These are phyloP conservation scores for Arabidopsis arenosa DNA, from an alignment of 345 rosid genomes.

Conservation along the genomic window DNA sequence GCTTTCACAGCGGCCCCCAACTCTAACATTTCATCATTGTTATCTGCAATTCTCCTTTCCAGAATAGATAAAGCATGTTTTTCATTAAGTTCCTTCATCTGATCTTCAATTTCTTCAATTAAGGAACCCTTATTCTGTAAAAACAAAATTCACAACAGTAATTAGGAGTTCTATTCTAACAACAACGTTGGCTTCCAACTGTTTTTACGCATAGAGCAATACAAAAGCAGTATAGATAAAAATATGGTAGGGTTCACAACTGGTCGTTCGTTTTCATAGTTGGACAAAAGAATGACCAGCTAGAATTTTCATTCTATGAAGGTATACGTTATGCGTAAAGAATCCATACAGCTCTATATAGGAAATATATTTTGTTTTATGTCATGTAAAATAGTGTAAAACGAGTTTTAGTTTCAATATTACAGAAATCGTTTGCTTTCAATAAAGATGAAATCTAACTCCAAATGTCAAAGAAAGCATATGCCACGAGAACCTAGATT, in stretches of 20 bases:
- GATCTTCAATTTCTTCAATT: slow-evolving; percentile 90
- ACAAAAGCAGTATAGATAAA: neutral
- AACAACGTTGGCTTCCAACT: neutral
- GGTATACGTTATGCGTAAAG: neutral
- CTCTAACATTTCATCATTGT: slow-evolving; percentile 84
- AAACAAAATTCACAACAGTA: slow-evolving; percentile 11
- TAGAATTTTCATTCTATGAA: neutral
- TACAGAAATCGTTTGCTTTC: slow-evolving; percentile 21
- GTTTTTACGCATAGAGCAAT: neutral
- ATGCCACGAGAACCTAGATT: slow-evolving; percentile 12
- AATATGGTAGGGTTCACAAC: neutral
- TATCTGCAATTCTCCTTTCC: slow-evolving; percentile 87
- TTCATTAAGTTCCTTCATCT: slow-evolving; percentile 80
- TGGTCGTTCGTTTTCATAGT: neutral
- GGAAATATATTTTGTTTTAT: slow-evolving; percentile 4
- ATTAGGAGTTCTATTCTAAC: slow-evolving; percentile 23
- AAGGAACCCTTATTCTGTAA: slow-evolving; percentile 82
- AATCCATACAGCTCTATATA: slow-evolving; percentile 7
- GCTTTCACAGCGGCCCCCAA: slow-evolving; percentile 88
- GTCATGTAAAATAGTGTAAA: neutral
- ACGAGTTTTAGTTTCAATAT: slow-evolving; percentile 6
- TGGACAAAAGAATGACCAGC: slow-evolving; percentile 8
- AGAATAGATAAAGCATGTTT: slow-evolving; percentile 69
- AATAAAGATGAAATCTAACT: slow-evolving; percentile 11
- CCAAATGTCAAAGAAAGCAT: slow-evolving; percentile 22